These are phyloP conservation scores for Cyberlindnera amylophila DNA, from an alignment of 805 yeast genomes.

Conservation along the genomic window DNA sequence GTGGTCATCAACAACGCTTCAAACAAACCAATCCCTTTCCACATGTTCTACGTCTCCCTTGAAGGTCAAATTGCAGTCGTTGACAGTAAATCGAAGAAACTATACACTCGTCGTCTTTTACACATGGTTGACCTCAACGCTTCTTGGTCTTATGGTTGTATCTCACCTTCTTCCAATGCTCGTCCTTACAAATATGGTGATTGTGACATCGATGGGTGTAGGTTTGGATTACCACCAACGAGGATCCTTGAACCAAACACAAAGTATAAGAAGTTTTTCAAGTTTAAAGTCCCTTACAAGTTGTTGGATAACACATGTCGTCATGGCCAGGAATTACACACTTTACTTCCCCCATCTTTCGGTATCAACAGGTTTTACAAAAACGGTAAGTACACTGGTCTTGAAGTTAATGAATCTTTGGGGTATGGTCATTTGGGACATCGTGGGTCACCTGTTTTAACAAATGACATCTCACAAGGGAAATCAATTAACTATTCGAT, in stretches of 20 bases:
- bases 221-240: conserved; percentile 47
- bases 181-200: conserved; percentile 36
- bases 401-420: conserved; percentile 30
- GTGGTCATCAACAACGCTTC: conserved; percentile 47
- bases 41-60: conserved; percentile 53
- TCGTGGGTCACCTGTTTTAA: conserved; percentile 51
- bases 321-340: conserved; percentile 38
- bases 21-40: conserved; percentile 47
- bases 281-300: conserved; percentile 53
- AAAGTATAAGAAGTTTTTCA: conserved; percentile 54
- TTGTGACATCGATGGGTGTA: conserved; percentile 43
- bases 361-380: conserved; percentile 34
- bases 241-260: conserved; percentile 45
- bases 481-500: conserved; percentile 47
- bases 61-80: conserved; percentile 38
- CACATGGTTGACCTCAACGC: conserved; percentile 62
- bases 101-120: conserved; percentile 44
- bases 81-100: conserved; percentile 31
- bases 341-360: conserved; percentile 38
- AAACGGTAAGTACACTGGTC: conserved; percentile 29
- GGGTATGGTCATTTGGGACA: conserved; percentile 50
- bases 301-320: conserved; percentile 50
- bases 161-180: conserved; percentile 48
- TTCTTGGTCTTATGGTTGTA: conserved; percentile 46
- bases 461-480: conserved; percentile 46